Base-by-base conservation (phyloP, 192 early-diverging fungal species). In the Coemansia sp. region DNA sequence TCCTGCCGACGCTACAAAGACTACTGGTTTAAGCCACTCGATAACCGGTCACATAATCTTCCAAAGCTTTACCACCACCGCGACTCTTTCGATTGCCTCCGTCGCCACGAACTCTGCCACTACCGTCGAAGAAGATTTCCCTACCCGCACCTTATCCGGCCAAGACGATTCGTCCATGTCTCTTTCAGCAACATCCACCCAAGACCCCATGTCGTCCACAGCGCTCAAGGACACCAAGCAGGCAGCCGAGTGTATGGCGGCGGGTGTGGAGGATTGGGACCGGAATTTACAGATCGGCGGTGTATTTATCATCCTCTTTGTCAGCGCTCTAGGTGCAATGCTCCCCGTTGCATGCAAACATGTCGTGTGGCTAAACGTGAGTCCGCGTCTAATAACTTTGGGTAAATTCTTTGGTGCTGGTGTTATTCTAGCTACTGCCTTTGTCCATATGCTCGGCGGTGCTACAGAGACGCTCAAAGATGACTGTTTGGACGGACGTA, bases 361-460 rank as follows among this genome's bases (percentile, higher is more conserved):
- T 47, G 55, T 81, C 10, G 24, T 13, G 9, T 78, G 78, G 76
- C 68, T 79, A 1, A 68, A 61, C 52, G 40, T 79, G n/a, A 72
- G 78, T 22, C 71, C 72, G 11, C 47, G 46, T 8, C 62, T 83
- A 1, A 63, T 90, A 13, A 75, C 79, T 4, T 75, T 72, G 1
- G 85, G 82, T 33, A 86, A 86, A 54, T 87, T 87, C 49, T 89
- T 90, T 69, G 88, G 89, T 13, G 87, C 89, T 7, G 93, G 91
- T 1, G 88, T 93, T 8, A 91, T 94, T 62, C 59, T 93, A 27
- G 89, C 93, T 10, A 94, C 93, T 10, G 88, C 88, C 7, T 90
- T 94, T 57, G 88, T 94, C 47, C 93, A 94, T 72, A 92, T 93
- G 92, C 68, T 93, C 0, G 87, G 89, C 16, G 77, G 77, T 12